Evolutionary conservation across 2,329 filamentous ascomycete species (phyloP), one percentile per base, ranked within the genome.

Genomic region (Stenocarpella maydis): DNA sequence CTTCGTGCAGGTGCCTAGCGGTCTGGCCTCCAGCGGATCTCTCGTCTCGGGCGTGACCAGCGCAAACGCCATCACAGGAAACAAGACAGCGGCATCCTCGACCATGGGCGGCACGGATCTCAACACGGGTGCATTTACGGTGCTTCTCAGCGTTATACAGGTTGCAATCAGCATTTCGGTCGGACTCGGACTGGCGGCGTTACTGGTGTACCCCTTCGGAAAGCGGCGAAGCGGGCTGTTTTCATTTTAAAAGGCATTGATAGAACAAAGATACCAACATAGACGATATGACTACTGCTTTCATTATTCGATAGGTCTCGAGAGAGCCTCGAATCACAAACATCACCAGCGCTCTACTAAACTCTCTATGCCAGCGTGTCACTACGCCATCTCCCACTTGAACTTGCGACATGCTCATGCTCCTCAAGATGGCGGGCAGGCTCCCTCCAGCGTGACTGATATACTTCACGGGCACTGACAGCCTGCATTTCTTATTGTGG

Each of bases 1-100:
- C 72, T 97, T 97, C 72, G 87, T 91, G 2, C 88, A 90, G 72
- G 88, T 91, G 31, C 88, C 88, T 0, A 88, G 86, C 24, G 87
- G 88, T 34, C 80, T 91, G n/a, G 88, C 88, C 4, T 87, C 87
- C 0, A 83, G 84, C 34, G 88, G 88, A 1, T 88, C 87, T 17
- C 79, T 91, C 21, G 78, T 90, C 6, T 85, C 86, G 9, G 88
- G 89, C 19, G 80, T 91, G 67, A 83, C 82, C 5, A 85, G 83
- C 7, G 88, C 89, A 0, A 82, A 90, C 71, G 81, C 85, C 65
- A 83, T 89, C 53, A 87, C 83, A 2, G 77, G 80, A 65, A 84
- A 84, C 73, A 76, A 78, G 45, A 82, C 80, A 1, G 74, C 76
- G 6, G 58, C 74, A 28, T 74, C 75, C n/a, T 72, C 28, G 65